Base-by-base conservation (phyloP, 1,284 basidiomycete species). In the Moesziomyces parantarcticus region DNA sequence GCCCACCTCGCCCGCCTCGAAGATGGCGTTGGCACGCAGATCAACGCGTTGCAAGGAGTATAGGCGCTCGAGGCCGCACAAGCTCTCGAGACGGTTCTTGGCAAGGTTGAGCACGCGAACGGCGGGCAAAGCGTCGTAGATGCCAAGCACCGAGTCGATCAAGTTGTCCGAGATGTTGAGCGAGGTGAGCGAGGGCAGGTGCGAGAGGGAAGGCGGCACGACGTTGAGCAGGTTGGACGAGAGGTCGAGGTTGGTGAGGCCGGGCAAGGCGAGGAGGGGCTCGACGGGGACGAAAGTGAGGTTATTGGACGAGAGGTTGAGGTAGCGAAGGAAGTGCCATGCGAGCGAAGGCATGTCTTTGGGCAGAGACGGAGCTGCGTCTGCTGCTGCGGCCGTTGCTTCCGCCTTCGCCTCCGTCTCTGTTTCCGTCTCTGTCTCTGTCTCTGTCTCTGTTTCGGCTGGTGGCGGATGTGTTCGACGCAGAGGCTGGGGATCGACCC, bases 151-250 rank as follows among this genome's bases (percentile, higher is more conserved):
- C 7, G 94, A 95, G 78, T 96, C 94, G 75, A 99, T 94, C 88
- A 98, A 92, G 86, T 99, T 98, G 85, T 94, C 91, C 18, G 92
- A 88, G 20, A 99, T 88, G 85, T 97, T 96, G 78, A 99, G 90
- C 32, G 91, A 92, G 45, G 89, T 85, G 48, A 98, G 91, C 65
- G 89, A 91, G 77, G 90, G 89, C 9, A 97, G 88, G 0, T 87
- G 82, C 6, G 89, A 88, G 20, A 98, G 88, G 14, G 91, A 90
- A 3, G 90, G 85, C 0, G 93, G 94, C 18, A 86, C 83, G 3
- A 83, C 64, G 44, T 84, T 84, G 58, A 86, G 80, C 13, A 86
- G 71, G 61, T 86, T 86, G 5, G 79, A 82, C 2, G 84, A 85
- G 14, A 86, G 75, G 71, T 85, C 85, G 49, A 86, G 77, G 21